A percentile compares a stretch with the other conserved stretches of the same genome.
Evolutionary conservation across 2,329 filamentous ascomycete genomes (phyloP).

Genomic region (Bretziella fagacearum): DNA sequence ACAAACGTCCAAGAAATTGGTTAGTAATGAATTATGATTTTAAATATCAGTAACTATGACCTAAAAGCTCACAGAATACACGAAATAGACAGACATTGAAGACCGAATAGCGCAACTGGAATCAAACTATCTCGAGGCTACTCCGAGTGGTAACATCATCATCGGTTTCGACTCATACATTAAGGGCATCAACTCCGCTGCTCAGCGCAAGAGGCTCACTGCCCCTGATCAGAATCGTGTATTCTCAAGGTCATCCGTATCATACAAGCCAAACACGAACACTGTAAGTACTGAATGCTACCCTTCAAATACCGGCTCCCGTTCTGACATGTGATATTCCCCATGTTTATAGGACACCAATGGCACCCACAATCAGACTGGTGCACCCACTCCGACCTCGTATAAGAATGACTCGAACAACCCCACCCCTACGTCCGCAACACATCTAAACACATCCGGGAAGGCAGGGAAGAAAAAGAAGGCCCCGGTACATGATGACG

Average conservation of each 20-base stretch:
- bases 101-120: constrained; percentile 74
- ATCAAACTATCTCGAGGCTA: constrained; percentile 77
- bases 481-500: constrained; percentile 32
- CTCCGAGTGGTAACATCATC: constrained; percentile 83
- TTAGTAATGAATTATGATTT: constrained; percentile 17
- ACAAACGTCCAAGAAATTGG: constrained; percentile 24
- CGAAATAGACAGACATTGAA: constrained; percentile 34
- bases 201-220: constrained; percentile 46
- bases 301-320: constrained; percentile 1
- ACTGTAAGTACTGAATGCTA: constrained; percentile 19
- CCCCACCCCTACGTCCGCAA: constrained; percentile 32
- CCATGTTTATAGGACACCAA: constrained; percentile 26
- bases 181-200: constrained; percentile 58
- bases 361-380: constrained; percentile 28
- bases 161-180: constrained; percentile 97
- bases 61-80: too few species aligned
- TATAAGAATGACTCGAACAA: constrained; percentile 24
- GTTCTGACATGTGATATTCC: constrained; percentile 2
- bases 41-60: too few species aligned
- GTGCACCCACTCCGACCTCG: constrained; percentile 39
- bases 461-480: constrained; percentile 34
- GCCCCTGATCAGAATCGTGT: constrained; percentile 56
- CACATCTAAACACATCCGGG: constrained; percentile 37
- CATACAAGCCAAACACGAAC: constrained; percentile 33
- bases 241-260: constrained; percentile 50